Evolutionary conservation across 2,329 filamentous ascomycete species (phyloP), one percentile per base, ranked within the genome.

Genomic region (Aspergillus fumigatus): DNA sequence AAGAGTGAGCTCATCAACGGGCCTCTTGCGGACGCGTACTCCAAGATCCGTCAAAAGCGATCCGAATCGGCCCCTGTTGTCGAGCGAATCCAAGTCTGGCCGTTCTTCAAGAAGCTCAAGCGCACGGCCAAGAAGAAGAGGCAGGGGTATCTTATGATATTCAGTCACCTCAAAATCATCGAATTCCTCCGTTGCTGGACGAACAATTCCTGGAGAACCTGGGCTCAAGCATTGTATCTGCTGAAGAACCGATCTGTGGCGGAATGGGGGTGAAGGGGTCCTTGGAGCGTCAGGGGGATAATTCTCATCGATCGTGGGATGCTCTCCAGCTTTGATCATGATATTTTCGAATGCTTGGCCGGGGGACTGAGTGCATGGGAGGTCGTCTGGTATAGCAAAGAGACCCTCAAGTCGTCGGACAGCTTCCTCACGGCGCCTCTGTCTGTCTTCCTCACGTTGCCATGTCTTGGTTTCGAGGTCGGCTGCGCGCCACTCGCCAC

Each of bases 1-100:
- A 17, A 35, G 27, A 1, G 47, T 45, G 27, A 19, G 32, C 21
- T 54, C 35, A n/a, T 52, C 41, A 7, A 45, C 9, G 17, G 21
- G 11, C n/a, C 21, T 41, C 17, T 50, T 47, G 25, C 55, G 38
- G 45, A 59, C 29, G n/a, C 35, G 45, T n/a, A 58, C n/a, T 4
- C 54, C 56, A 40, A 65, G 56, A 10, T 57, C 48, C 11, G 25
- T 41, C 51, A 65, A 40, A 21, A 66, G 35, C 14, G 51, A 45
- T 32, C 59, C 62, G 53, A 67, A 52, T 25, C 43, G 52, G 8
- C 47, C 48, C 21, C 64, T 63, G 40, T 65, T 60, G 6, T 54
- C 54, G 26, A 56, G 17, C 2, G 55, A 65, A 50, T 67, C 65
- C 48, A 66, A 54, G 26, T 62, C 57, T 0, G 65, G 63, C 4